Conservation (phyloP, 371 early-diverging fungal genomes). For the Umbelopsis sp. region DNA sequence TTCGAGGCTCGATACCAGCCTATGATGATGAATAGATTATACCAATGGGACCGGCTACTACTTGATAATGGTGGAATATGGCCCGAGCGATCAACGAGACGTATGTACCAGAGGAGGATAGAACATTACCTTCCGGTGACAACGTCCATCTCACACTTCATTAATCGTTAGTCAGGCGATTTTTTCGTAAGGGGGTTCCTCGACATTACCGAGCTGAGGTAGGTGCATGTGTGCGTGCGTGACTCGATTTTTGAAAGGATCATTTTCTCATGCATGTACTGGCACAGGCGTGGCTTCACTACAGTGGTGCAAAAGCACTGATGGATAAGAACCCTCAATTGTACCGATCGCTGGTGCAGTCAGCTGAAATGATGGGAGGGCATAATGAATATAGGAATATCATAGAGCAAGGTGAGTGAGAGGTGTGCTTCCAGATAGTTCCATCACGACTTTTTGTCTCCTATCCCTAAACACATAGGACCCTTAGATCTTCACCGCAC, state of each 20-base stretch:
- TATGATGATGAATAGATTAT: slow-evolving; percentile 48
- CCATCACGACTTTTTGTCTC: too few species aligned
- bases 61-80: slow-evolving; percentile 50
- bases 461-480: too few species aligned
- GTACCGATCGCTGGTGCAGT: slow-evolving; percentile 56
- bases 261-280: neutral
- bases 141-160: neutral
- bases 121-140: neutral
- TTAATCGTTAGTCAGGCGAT: slow-evolving; percentile 59
- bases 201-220: slow-evolving; percentile 64
- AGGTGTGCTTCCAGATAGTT: neutral
- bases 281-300: slow-evolving; percentile 77
- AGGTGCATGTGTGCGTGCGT: slow-evolving; percentile 38
- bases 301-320: slow-evolving; percentile 73
- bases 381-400: slow-evolving; percentile 63
- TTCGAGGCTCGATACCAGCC: slow-evolving; percentile 59
- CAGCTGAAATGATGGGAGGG: slow-evolving; percentile 52
- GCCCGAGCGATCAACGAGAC: slow-evolving; percentile 33
- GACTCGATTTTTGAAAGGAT: too few species aligned
- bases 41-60: slow-evolving; percentile 58
- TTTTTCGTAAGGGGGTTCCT: slow-evolving; percentile 82
- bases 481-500: slow-evolving; percentile 79
- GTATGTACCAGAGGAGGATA: neutral
- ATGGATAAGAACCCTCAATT: slow-evolving; percentile 59
- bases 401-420: slow-evolving; percentile 55